Percentiles rank a stretch among this genome's conserved stretches.
phyloP scores from a whole-genome alignment of 768 basidiomycete genomes.

The Neoboletus subvelutipes region DNA sequence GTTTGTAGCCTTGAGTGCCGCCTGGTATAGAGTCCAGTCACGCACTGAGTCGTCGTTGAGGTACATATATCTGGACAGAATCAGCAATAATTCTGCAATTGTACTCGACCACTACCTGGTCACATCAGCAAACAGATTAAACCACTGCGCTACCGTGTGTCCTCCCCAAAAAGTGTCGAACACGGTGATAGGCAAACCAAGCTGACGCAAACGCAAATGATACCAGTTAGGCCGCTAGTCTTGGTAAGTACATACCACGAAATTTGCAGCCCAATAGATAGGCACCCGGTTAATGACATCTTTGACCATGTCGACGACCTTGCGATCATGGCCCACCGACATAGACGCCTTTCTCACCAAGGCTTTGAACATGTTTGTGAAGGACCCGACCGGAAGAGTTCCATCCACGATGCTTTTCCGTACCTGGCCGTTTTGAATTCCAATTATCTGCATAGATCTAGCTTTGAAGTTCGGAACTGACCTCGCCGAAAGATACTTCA shows the following conservation, averaged over 20 bases:
- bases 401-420: constrained; percentile 16
- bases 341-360: constrained; percentile 16
- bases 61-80: constrained; percentile 36
- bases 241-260: constrained; percentile 50
- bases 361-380: constrained; percentile 7
- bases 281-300: constrained; percentile 68
- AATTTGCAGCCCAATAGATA: constrained; percentile 56
- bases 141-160: constrained; percentile 42
- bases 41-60: constrained; percentile 30
- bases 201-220: not conserved
- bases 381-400: constrained; percentile 5
- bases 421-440: constrained; percentile 6
- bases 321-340: not conserved
- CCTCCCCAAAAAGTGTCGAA: constrained; percentile 40
- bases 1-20: constrained; percentile 27
- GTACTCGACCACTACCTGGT: constrained; percentile 25
- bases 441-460: not conserved
- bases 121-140: constrained; percentile 50
- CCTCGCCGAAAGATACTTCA: constrained; percentile 6
- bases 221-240: not conserved
- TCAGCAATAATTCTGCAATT: not conserved
- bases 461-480: not conserved
- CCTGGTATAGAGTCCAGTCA: constrained; percentile 35
- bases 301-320: constrained; percentile 56
- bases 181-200: constrained; percentile 36